phyloP scores from a whole-genome alignment of 176 grass and related monocot species.

The Dendrocalamus sinicus region DNA sequence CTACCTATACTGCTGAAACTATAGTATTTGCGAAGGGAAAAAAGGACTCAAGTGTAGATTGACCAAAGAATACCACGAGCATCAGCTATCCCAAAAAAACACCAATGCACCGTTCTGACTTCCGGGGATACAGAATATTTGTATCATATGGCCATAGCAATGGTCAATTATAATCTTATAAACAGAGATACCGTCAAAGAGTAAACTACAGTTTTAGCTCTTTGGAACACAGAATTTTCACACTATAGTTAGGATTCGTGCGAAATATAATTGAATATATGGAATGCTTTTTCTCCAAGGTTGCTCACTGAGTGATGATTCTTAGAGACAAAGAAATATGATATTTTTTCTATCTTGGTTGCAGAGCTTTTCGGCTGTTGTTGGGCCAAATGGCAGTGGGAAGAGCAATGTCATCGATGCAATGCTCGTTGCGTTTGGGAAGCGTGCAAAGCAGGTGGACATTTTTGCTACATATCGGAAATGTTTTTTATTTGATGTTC shows the following conservation, averaged over 20 bases:
- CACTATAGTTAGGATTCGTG: not conserved
- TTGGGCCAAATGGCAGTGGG: too few species aligned
- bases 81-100: not conserved
- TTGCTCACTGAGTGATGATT: not conserved
- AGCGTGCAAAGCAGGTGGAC: too few species aligned
- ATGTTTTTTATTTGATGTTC: too few species aligned
- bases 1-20: constrained; percentile 4
- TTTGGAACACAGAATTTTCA: not conserved
- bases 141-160: constrained; percentile 5
- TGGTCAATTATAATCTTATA: constrained; percentile 13
- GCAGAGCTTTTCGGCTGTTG: too few species aligned
- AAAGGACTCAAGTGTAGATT: not conserved
- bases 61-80: not conserved
- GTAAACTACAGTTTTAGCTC: constrained; percentile 24
- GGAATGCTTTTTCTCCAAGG: constrained; percentile 9
- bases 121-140: not conserved
- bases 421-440: too few species aligned
- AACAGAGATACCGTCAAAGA: not conserved
- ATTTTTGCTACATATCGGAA: too few species aligned
- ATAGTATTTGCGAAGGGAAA: not conserved
- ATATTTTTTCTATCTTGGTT: too few species aligned
- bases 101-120: not conserved
- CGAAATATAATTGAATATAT: not conserved
- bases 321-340: not conserved
- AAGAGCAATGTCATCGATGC: too few species aligned